phyloP scores from a whole-genome alignment of 441 rosid genomes.

The Erodium texanum region DNA sequence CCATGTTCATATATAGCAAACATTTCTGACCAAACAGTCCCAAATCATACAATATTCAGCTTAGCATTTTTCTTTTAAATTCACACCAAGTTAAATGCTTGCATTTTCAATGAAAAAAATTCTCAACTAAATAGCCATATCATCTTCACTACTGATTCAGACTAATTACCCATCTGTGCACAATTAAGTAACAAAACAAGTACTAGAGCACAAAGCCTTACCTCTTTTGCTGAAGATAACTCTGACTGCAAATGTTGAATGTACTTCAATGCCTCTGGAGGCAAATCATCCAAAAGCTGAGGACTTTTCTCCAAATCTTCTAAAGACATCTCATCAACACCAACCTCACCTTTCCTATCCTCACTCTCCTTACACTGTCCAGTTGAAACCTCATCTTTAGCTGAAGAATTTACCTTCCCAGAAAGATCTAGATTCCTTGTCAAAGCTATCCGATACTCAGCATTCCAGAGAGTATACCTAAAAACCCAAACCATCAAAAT shows the following conservation, averaged over 20 bases:
- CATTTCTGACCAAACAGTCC: neutral
- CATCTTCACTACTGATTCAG: neutral
- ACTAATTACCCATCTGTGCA: neutral
- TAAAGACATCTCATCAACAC: slow-evolving; percentile 12
- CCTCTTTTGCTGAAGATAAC: slow-evolving; percentile 48
- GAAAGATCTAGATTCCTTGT: slow-evolving; percentile 51
- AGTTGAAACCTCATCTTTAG: slow-evolving; percentile 19
- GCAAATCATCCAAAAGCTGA: slow-evolving; percentile 49
- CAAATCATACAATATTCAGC: neutral
- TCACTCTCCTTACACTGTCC: slow-evolving; percentile 23
- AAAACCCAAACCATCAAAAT: neutral
- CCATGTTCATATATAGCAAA: neutral
- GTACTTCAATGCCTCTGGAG: slow-evolving; percentile 53
- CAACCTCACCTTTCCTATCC: slow-evolving; percentile 22
- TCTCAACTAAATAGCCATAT: neutral
- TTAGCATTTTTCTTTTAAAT: neutral
- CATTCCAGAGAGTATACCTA: slow-evolving; percentile 88
- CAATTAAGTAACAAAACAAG: slow-evolving; percentile 1
- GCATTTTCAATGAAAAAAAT: neutral
- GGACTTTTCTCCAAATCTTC: slow-evolving; percentile 46
- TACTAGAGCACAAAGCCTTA: slow-evolving; percentile 14
- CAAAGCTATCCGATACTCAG: slow-evolving; percentile 77
- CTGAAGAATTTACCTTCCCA: slow-evolving; percentile 20
- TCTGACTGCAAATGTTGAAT: slow-evolving; percentile 58
- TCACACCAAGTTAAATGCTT: neutral